phyloP scores from a whole-genome alignment of 345 rosid genomes.

The Eucalyptus tenuipes region DNA sequence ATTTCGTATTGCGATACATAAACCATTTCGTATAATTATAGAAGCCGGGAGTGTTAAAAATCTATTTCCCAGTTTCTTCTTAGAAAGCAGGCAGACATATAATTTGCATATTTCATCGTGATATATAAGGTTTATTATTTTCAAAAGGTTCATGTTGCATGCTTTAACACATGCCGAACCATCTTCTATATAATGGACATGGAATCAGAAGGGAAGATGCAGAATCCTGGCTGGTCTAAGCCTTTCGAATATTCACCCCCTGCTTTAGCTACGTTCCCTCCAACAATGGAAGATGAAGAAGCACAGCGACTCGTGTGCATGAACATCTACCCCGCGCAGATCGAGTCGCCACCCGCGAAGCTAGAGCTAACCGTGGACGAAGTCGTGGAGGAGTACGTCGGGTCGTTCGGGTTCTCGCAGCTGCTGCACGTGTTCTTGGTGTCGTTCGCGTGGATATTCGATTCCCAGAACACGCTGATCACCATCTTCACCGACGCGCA shows the following conservation, averaged over 20 bases:
- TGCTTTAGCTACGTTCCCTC: background rate
- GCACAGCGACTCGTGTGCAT: background rate
- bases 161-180: background rate
- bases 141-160: background rate
- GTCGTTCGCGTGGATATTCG: conserved; percentile 59
- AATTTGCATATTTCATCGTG: background rate
- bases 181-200: background rate
- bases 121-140: background rate
- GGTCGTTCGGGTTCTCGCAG: conserved; percentile 56
- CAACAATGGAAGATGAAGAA: background rate
- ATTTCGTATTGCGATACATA: background rate
- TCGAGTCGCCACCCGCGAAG: background rate
- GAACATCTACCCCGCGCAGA: conserved; percentile 1
- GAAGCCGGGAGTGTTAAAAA: background rate
- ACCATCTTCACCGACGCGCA: conserved; percentile 68
- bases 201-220: background rate
- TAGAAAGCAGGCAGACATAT: background rate
- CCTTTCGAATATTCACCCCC: background rate
- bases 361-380: conserved; percentile 60
- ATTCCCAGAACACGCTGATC: conserved; percentile 50
- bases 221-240: background rate
- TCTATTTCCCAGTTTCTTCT: background rate
- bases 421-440: conserved; percentile 49
- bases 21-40: background rate
- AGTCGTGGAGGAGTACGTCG: conserved; percentile 48